phyloP scores from a whole-genome alignment of 1,284 basidiomycete genomes.

The Cystobasidium sp. region DNA sequence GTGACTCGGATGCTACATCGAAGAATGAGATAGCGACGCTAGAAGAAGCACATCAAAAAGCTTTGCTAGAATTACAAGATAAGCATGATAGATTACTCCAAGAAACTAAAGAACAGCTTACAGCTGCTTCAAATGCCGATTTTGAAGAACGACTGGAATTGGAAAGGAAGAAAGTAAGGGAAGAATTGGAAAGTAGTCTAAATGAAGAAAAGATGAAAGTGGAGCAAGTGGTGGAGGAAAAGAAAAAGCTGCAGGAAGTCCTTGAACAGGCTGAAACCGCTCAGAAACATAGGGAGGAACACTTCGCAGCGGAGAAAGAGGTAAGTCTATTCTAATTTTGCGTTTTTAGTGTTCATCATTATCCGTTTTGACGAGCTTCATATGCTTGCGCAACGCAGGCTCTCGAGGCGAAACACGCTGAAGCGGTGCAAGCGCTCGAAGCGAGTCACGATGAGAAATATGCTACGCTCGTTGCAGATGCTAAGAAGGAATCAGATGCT shows the following conservation, averaged over 20 bases:
- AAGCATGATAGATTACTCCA: constrained; percentile 4
- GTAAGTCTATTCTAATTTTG: background rate
- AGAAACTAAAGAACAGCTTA: constrained; percentile 4
- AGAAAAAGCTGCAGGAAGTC: background rate
- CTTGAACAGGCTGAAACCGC: background rate
- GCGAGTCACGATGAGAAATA: constrained; percentile 69
- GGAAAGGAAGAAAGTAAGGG: constrained; percentile 2
- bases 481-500: constrained; percentile 69
- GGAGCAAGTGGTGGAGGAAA: background rate
- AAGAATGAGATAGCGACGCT: background rate
- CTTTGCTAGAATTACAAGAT: constrained; percentile 5
- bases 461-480: constrained; percentile 71
- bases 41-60: background rate
- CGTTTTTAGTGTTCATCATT: too few relatives aligned
- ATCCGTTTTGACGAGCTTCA: background rate
- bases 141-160: constrained; percentile 2
- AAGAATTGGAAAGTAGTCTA: constrained; percentile 38
- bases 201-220: constrained; percentile 59
- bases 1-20: background rate
- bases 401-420: background rate
- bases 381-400: background rate
- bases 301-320: constrained; percentile 3
- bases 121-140: background rate
- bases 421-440: constrained; percentile 61
- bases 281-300: background rate